A percentile compares a stretch with the other conserved stretches of the same genome.
These are phyloP conservation scores for Plantago ovata DNA, from an alignment of 257 asterid species.

Conservation along the genomic window DNA sequence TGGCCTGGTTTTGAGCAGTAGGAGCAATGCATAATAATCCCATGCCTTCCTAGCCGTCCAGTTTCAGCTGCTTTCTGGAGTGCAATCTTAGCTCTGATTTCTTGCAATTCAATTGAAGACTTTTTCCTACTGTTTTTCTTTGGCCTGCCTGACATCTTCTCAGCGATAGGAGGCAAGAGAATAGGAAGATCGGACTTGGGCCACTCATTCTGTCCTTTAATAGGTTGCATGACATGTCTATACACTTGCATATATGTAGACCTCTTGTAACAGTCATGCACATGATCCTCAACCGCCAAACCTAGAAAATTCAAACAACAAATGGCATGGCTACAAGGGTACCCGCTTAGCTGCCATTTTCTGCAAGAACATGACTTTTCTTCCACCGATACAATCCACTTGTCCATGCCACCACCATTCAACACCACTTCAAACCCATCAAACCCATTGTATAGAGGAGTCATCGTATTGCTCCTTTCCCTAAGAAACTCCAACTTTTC, in stretches of 20 bases:
- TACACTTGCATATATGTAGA: neutral
- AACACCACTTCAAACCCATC: neutral
- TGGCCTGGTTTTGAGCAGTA: no score
- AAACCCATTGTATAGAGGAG: neutral
- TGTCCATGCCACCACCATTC: neutral
- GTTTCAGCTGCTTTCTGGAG: no score
- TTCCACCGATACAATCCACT: neutral
- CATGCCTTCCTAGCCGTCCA: no score
- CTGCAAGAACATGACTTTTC: constrained; percentile 12
- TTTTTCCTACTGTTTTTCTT: no score
- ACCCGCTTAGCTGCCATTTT: constrained; percentile 7
- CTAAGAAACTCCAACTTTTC: neutral
- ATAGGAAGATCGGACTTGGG: no score
- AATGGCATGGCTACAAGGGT: constrained; percentile 13
- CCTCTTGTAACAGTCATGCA: neutral
- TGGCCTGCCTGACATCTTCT: no score
- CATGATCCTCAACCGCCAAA: no score
- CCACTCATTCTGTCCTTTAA: neutral
- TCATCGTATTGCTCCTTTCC: neutral
- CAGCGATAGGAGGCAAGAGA: no score
- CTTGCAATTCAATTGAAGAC: no score
- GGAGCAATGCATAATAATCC: no score
- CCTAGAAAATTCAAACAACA: neutral
- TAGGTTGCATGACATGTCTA: neutral
- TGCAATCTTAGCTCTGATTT: no score